Conservation (phyloP, 208 protist species). For the Novymonas esmeraldas region DNA sequence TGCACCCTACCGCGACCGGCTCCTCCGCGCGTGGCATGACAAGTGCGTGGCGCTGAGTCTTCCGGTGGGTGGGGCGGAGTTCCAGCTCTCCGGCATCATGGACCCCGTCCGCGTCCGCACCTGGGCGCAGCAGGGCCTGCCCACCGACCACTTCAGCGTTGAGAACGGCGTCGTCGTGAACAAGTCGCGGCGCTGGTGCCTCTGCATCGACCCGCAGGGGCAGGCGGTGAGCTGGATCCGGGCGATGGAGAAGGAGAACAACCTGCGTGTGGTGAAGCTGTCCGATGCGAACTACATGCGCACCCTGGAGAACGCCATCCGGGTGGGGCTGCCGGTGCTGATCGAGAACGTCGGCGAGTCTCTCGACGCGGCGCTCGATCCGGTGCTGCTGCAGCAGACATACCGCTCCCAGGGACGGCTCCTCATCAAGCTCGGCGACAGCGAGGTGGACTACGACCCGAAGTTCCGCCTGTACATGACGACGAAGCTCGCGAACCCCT, state of each 20-base stretch:
- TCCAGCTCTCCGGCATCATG: slow-evolving; percentile 88
- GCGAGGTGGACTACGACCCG: slow-evolving; percentile 94
- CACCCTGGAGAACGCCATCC: slow-evolving; percentile 94
- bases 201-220: slow-evolving; percentile 95
- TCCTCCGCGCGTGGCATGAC: slow-evolving; percentile 74
- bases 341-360: slow-evolving; percentile 96
- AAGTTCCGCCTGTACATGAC: slow-evolving; percentile 97
- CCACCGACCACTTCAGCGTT: slow-evolving; percentile 92
- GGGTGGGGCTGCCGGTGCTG: slow-evolving; percentile 95
- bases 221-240: slow-evolving; percentile 97
- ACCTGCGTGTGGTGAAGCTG: slow-evolving; percentile 94
- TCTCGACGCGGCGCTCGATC: slow-evolving; percentile 96
- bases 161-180: slow-evolving; percentile 93
- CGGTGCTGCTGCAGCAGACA: slow-evolving; percentile 95
- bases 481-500: slow-evolving; percentile 95
- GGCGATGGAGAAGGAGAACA: slow-evolving; percentile 90
- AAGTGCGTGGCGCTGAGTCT: slow-evolving; percentile 66
- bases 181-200: slow-evolving; percentile 93
- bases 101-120: slow-evolving; percentile 92
- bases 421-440: slow-evolving; percentile 94
- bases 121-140: slow-evolving; percentile 96
- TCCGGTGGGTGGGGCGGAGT: slow-evolving; percentile 67
- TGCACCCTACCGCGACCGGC: slow-evolving; percentile 74
- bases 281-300: slow-evolving; percentile 92
- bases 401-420: slow-evolving; percentile 90